phyloP scores from a whole-genome alignment of 225 moss, liverwort and hornwort genomes.

The Thuidium tamariscinum region DNA sequence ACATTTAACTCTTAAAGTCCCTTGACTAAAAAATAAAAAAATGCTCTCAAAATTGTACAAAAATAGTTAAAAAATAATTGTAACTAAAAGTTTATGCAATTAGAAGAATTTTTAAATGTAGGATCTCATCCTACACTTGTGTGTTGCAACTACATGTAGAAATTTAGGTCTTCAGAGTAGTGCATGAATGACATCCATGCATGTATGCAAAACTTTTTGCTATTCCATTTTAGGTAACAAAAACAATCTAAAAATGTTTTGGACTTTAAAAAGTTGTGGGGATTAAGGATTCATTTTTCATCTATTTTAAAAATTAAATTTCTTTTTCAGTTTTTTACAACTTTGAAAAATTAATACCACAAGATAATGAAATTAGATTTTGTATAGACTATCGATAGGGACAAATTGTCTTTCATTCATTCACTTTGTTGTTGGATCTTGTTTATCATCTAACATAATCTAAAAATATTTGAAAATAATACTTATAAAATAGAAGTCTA shows the following conservation, averaged over 20 bases:
- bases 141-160: not conserved
- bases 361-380: not conserved
- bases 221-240: not conserved
- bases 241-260: not conserved
- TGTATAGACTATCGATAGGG: not conserved
- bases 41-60: not conserved
- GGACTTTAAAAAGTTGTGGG: not conserved
- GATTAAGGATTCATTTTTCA: not conserved
- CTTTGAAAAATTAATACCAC: not conserved
- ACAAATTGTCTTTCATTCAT: not conserved
- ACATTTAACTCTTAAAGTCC: accelerated
- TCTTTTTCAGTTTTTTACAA: not conserved
- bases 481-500: not conserved
- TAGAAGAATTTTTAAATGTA: accelerated
- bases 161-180: not conserved
- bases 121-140: not conserved
- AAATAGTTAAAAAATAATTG: not conserved
- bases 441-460: not conserved
- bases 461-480: not conserved
- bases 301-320: not conserved
- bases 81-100: not conserved
- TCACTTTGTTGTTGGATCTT: not conserved
- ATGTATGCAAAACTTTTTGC: no score
- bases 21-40: not conserved
- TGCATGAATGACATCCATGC: accelerated